phyloP scores from a whole-genome alignment of 1,284 basidiomycete genomes.

The Ceraceosorus guamensis region DNA sequence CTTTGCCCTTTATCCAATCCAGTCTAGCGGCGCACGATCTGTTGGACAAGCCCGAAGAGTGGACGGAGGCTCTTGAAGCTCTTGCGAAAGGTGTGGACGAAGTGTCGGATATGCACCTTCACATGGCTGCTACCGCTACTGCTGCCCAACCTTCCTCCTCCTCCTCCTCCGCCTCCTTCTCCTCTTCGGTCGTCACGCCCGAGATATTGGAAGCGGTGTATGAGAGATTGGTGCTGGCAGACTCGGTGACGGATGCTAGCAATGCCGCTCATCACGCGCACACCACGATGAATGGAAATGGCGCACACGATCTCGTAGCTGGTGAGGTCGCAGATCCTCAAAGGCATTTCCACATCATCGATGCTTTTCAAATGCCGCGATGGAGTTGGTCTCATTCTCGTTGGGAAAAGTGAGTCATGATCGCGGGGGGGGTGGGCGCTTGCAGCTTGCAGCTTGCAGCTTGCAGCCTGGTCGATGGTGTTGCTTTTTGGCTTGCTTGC shows the following conservation, averaged over 20 bases:
- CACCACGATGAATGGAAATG: not conserved
- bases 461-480: not conserved
- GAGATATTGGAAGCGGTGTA: slow-evolving; percentile 37
- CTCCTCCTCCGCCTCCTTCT: not conserved
- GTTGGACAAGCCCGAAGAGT: slow-evolving; percentile 20
- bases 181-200: slow-evolving; percentile 30
- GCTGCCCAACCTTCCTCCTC: not conserved
- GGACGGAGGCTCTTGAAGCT: slow-evolving; percentile 44
- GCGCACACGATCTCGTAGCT: slow-evolving; percentile 28
- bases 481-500: not conserved
- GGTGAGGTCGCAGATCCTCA: slow-evolving; percentile 70
- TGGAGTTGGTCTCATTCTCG: slow-evolving; percentile 60
- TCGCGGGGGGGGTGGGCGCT: no score
- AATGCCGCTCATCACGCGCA: slow-evolving; percentile 8
- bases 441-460: no score
- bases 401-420: slow-evolving; percentile 58
- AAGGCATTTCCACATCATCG: slow-evolving; percentile 72
- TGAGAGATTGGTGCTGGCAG: slow-evolving; percentile 34
- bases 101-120: slow-evolving; percentile 2
- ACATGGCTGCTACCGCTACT: not conserved
- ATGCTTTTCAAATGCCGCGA: slow-evolving; percentile 94
- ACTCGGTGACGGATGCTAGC: slow-evolving; percentile 17
- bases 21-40: slow-evolving; percentile 39
- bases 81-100: slow-evolving; percentile 32
- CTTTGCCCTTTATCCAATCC: slow-evolving; percentile 37